Evolutionary conservation across 2,329 filamentous ascomycete genomes (phyloP).

Genomic region (Neophaeococcomyces mojaviensis): DNA sequence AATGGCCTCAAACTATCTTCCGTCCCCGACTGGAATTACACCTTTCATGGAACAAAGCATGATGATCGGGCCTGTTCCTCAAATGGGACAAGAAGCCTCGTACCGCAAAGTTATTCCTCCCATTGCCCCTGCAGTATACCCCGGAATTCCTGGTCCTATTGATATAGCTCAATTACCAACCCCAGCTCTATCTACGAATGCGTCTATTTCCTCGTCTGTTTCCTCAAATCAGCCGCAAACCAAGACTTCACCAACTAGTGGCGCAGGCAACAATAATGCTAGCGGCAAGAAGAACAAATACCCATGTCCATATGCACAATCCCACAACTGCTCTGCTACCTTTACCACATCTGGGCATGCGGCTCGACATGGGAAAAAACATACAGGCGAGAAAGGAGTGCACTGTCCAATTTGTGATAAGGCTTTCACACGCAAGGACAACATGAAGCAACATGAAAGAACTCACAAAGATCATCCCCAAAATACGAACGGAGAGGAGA

Average conservation of each 20-base stretch:
- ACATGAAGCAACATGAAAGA: slow-evolving; percentile 62
- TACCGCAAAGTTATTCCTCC: neutral
- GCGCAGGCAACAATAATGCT: slow-evolving; percentile 9
- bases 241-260: neutral
- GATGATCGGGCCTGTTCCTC: slow-evolving; percentile 14
- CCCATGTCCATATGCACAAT: slow-evolving; percentile 55
- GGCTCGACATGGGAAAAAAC: slow-evolving; percentile 61
- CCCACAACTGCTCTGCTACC: slow-evolving; percentile 52
- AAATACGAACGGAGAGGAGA: slow-evolving; percentile 16
- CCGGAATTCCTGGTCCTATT: slow-evolving; percentile 5
- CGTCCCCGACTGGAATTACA: slow-evolving; percentile 22
- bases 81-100: slow-evolving; percentile 7
- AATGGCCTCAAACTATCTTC: slow-evolving; percentile 15
- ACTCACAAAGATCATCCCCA: slow-evolving; percentile 42
- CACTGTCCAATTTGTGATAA: slow-evolving; percentile 61
- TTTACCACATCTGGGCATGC: slow-evolving; percentile 63
- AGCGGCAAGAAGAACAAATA: slow-evolving; percentile 53
- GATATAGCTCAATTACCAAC: slow-evolving; percentile 11
- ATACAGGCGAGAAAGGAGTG: slow-evolving; percentile 62
- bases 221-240: slow-evolving; percentile 10
- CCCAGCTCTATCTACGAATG: slow-evolving; percentile 9
- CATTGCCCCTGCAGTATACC: slow-evolving; percentile 4
- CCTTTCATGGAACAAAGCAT: slow-evolving; percentile 22
- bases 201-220: slow-evolving; percentile 10
- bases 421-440: slow-evolving; percentile 61